Percentiles rank a stretch among this genome's conserved stretches.
Evolutionary conservation across 257 asterid genomes (phyloP).

Genomic region (Verbascum thapsus): DNA sequence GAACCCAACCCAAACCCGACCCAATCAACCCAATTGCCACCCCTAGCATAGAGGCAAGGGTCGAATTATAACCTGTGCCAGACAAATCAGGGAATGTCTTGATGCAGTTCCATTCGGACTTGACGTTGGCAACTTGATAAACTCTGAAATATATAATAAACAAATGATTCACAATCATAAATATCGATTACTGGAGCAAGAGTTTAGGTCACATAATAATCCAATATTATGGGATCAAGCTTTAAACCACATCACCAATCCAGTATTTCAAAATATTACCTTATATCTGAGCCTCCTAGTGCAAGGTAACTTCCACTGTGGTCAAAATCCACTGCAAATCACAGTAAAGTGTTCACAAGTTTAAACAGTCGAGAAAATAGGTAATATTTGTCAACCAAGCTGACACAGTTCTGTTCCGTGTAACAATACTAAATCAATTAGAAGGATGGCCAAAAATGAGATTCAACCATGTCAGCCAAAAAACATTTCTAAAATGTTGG

Average conservation of each 20-base stretch:
- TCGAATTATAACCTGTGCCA: constrained; percentile 80
- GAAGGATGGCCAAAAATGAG: background rate
- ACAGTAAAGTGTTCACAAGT: constrained; percentile 12
- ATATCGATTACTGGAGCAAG: too few species aligned
- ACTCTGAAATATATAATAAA: constrained; percentile 55
- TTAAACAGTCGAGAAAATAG: background rate
- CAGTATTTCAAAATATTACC: constrained; percentile 44
- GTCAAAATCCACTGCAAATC: constrained; percentile 84
- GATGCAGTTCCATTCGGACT: constrained; percentile 86
- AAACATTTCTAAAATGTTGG: background rate
- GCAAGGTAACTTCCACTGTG: constrained; percentile 96
- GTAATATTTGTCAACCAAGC: too few species aligned
- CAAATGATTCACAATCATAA: constrained; percentile 7
- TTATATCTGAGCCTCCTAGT: constrained; percentile 81
- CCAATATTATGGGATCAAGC: too few species aligned
- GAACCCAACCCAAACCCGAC: too few species aligned
- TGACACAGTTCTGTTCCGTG: too few species aligned
- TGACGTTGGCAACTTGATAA: constrained; percentile 82
- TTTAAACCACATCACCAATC: background rate
- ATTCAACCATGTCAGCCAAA: background rate
- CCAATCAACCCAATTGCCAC: too few species aligned
- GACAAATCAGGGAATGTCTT: constrained; percentile 96
- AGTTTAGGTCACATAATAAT: too few species aligned
- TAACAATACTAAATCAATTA: too few species aligned
- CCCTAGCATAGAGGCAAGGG: too few species aligned